Evolutionary conservation across 331 rosid species (phyloP).

Genomic region (Quercus tomentella): DNA sequence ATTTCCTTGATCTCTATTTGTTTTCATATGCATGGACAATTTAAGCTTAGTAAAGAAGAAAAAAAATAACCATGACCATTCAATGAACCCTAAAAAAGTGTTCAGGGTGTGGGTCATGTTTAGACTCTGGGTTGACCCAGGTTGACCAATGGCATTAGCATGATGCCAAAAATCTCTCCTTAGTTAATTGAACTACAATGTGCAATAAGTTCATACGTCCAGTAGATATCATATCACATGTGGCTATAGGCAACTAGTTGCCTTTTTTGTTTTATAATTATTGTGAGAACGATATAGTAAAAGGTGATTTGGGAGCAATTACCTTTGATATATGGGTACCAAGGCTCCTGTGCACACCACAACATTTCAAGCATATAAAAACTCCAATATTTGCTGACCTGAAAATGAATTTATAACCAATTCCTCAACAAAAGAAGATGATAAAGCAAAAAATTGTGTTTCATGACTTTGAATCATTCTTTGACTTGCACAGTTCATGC

Average conservation of each 20-base stretch:
- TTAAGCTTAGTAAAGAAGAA: neutral
- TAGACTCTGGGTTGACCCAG: neutral
- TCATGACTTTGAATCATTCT: neutral
- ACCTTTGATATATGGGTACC: conserved; percentile 98
- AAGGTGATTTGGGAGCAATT: conserved; percentile 15
- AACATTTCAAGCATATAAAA: conserved; percentile 92
- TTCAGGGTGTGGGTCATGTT: neutral
- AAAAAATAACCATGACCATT: neutral
- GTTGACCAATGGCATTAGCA: neutral
- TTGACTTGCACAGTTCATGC: neutral
- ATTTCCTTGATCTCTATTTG: neutral
- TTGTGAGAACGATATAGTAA: neutral
- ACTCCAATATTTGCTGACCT: conserved; percentile 99
- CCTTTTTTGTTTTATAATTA: neutral
- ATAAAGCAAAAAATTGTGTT: neutral
- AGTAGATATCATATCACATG: neutral
- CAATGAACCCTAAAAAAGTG: neutral
- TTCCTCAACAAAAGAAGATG: neutral
- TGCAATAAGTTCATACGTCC: neutral
- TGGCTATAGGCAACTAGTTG: conserved; percentile 4
- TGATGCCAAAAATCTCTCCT: neutral
- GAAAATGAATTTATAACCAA: conserved; percentile 28
- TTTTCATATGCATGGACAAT: neutral
- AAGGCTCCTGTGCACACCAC: conserved; percentile 96
- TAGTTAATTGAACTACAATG: neutral